Conservation (phyloP, 2,329 filamentous ascomycete genomes). For the Chrysoporthe deuterocubensis region DNA sequence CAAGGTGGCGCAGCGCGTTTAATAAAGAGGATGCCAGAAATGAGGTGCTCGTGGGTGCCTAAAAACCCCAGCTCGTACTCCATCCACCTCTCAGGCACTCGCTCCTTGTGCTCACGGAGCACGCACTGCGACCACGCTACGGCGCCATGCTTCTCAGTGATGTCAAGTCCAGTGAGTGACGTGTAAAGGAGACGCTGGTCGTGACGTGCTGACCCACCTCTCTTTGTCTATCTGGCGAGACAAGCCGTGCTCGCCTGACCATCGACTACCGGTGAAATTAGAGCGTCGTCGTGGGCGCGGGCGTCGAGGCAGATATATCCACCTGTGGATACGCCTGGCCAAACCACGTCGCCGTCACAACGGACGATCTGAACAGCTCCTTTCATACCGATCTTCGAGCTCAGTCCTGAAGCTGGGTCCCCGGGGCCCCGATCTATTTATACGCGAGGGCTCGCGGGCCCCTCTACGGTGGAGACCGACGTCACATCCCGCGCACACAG, state of each 20-base stretch:
- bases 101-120: no score
- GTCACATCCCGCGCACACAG: not conserved
- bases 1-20: not conserved
- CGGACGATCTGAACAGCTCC: not conserved
- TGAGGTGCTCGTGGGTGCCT: not conserved
- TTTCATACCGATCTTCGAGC: not conserved
- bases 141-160: not conserved
- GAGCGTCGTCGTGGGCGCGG: not conserved
- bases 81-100: not conserved
- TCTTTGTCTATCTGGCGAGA: not conserved
- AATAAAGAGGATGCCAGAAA: not conserved
- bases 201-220: not conserved
- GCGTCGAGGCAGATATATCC: no score
- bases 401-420: slow-evolving; percentile 5
- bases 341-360: not conserved
- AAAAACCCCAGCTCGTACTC: no score
- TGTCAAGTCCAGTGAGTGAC: not conserved
- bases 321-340: no score
- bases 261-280: not conserved
- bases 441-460: not conserved
- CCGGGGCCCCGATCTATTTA: not conserved
- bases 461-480: not conserved
- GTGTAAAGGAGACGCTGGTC: not conserved
- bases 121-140: not conserved
- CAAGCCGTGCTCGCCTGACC: not conserved